phyloP scores from a whole-genome alignment of 768 basidiomycete species.

The Kwoniella dejecticola region DNA sequence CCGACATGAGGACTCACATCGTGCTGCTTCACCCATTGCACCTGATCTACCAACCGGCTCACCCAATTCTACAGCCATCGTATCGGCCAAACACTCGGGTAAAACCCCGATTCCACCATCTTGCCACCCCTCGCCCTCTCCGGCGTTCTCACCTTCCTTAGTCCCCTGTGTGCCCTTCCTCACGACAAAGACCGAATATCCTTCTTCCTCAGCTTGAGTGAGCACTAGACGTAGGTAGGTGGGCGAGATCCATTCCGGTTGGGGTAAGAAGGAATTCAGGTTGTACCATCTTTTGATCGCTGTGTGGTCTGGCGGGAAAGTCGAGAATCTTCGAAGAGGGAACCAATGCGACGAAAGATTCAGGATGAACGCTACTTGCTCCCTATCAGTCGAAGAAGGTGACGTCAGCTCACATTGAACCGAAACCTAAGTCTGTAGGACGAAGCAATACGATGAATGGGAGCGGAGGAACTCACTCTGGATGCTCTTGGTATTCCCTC shows the following conservation, averaged over 20 bases:
- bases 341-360: conserved; percentile 89
- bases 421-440: too few relatives aligned
- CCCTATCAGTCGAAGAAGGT: conserved; percentile 57
- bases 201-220: conserved; percentile 82
- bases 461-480: conserved; percentile 78
- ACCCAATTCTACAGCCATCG: conserved; percentile 66
- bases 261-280: conserved; percentile 70
- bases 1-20: not conserved
- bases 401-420: not conserved
- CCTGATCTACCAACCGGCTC: conserved; percentile 62
- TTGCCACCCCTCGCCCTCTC: conserved; percentile 34
- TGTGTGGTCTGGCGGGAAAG: conserved; percentile 55
- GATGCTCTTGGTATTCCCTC: conserved; percentile 71
- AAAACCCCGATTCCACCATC: conserved; percentile 76
- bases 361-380: conserved; percentile 82
- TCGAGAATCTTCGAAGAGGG: conserved; percentile 72
- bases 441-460: too few relatives aligned
- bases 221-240: conserved; percentile 82
- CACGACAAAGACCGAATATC: conserved; percentile 58
- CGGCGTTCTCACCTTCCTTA: conserved; percentile 18
- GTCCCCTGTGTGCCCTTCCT: conserved; percentile 20
- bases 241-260: conserved; percentile 80
- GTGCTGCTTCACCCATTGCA: conserved; percentile 1
- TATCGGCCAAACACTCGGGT: conserved; percentile 69
- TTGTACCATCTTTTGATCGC: conserved; percentile 74